These are phyloP conservation scores for Corrigiola litoralis DNA, from an alignment of 179 eudicot species.

Conservation along the genomic window DNA sequence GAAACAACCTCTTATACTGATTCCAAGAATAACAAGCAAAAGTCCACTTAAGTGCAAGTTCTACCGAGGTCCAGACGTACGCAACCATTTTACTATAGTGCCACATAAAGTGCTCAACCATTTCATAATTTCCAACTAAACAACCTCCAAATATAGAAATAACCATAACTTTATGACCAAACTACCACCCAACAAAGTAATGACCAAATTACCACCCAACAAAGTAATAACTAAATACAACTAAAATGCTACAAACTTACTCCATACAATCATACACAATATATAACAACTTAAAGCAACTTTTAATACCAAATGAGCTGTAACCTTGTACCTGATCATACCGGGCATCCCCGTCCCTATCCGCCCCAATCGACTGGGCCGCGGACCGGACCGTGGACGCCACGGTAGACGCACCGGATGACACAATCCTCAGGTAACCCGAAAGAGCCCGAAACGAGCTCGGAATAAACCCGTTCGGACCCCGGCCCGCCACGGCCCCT, in stretches of 20 bases:
- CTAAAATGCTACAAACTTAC: neutral
- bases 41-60: neutral
- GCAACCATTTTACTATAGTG: neutral
- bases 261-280: neutral
- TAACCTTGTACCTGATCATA: constrained; percentile 55
- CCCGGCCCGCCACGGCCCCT: constrained; percentile 24
- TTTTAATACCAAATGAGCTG: neutral
- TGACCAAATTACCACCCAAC: neutral
- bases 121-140: neutral
- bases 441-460: constrained; percentile 60
- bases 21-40: too few species aligned
- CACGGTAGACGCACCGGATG: constrained; percentile 53
- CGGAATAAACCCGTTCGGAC: constrained; percentile 62
- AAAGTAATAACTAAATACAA: neutral
- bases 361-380: constrained; percentile 64
- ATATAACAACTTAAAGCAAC: neutral
- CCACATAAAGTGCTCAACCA: neutral
- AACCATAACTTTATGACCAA: neutral
- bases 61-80: neutral
- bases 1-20: too few species aligned
- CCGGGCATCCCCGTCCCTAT: constrained; percentile 50
- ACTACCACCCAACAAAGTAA: neutral
- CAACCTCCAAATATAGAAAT: neutral
- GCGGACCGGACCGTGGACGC: constrained; percentile 78
- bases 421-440: constrained; percentile 61